These are phyloP conservation scores for Euphorbia pulcherrima DNA, from an alignment of 345 rosid species.

Conservation along the genomic window DNA sequence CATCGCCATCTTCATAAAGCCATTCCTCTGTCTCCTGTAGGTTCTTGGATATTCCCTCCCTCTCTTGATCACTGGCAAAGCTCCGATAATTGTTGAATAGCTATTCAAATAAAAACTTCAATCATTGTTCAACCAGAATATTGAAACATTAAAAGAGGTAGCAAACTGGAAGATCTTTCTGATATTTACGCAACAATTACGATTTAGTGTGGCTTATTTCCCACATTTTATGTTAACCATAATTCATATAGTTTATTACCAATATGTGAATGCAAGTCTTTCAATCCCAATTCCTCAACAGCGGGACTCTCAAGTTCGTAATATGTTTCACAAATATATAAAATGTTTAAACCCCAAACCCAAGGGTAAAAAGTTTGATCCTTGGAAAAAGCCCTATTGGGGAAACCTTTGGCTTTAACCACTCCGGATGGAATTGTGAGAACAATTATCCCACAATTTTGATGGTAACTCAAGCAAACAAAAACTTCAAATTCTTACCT, in stretches of 20 bases:
- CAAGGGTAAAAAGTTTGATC: no score
- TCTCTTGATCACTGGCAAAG: conserved; percentile 54
- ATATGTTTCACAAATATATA: not conserved
- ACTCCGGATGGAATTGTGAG: no score
- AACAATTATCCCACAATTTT: no score
- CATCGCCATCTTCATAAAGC: conserved; percentile 78
- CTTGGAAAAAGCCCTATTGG: no score
- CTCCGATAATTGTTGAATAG: conserved; percentile 53
- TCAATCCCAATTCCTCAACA: not conserved
- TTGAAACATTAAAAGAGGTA: not conserved
- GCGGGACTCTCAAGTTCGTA: not conserved
- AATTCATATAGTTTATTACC: not conserved
- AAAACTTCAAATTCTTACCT: conserved; percentile 40
- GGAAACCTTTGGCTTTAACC: no score
- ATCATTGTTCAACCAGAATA: not conserved
- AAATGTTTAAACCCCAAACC: not conserved
- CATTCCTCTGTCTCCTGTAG: conserved; percentile 79
- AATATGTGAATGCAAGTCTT: not conserved
- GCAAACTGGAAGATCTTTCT: not conserved
- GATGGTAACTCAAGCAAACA: no score
- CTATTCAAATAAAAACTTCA: conserved; percentile 29
- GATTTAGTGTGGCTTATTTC: not conserved
- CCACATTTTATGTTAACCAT: not conserved
- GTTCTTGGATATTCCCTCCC: conserved; percentile 52
- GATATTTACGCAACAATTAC: not conserved